phyloP scores from a whole-genome alignment of 2,329 filamentous ascomycete genomes.

The Torrubiella hemipterigena region DNA sequence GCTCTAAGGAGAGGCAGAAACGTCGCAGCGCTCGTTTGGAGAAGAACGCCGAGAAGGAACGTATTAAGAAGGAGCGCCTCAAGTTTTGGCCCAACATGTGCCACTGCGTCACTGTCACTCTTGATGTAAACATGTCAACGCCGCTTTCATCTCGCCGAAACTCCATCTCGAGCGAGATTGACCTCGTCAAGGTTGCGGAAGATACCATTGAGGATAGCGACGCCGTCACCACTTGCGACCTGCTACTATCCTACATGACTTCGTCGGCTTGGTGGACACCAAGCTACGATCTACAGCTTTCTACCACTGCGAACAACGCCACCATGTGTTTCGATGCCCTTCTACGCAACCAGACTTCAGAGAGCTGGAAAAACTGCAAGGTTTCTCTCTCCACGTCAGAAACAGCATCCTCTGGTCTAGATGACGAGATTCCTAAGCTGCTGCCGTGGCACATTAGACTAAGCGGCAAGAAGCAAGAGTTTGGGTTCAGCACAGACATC shows the following conservation, averaged over 20 bases:
- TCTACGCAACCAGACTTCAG: conserved; percentile 49
- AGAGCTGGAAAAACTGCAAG: conserved; percentile 50
- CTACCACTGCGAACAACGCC: conserved; percentile 38
- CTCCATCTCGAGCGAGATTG: conserved; percentile 10
- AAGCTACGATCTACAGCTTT: conserved; percentile 50
- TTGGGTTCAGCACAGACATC: conserved; percentile 12
- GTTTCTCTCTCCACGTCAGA: conserved; percentile 53
- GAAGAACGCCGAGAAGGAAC: conserved; percentile 26
- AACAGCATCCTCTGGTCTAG: conserved; percentile 42
- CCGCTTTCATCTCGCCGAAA: conserved; percentile 23
- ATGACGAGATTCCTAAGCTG: conserved; percentile 42
- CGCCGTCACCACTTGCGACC: conserved; percentile 28
- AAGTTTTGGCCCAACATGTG: conserved; percentile 36
- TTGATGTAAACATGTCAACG: conserved; percentile 30
- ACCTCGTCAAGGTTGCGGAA: conserved; percentile 29
- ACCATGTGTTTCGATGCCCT: conserved; percentile 49
- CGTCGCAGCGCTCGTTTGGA: conserved; percentile 22
- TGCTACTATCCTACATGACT: conserved; percentile 49
- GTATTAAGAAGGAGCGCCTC: conserved; percentile 29
- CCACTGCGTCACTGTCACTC: conserved; percentile 34
- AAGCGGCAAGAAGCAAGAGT: conserved; percentile 18
- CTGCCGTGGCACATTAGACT: conserved; percentile 39
- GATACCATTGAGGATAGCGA: conserved; percentile 26
- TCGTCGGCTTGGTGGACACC: conserved; percentile 46
- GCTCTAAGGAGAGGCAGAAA: conserved; percentile 21